Base-by-base conservation (phyloP, 331 rosid species). In the Quercus tomentella region DNA sequence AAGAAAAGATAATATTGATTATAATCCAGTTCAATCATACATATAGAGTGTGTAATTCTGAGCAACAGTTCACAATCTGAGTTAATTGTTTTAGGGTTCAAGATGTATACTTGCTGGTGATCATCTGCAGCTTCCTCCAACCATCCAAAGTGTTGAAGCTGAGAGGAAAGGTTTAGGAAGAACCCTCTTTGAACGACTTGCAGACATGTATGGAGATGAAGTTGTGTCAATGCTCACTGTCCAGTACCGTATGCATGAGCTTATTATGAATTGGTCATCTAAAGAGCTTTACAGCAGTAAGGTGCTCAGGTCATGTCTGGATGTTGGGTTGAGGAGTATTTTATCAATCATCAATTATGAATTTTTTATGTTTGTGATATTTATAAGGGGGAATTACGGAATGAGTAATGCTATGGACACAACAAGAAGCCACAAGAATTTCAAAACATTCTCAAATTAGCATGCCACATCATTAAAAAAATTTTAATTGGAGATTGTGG, bases 41-140 rank as follows among this genome's bases (percentile, higher is more conserved):
- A 54, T 70, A n/a, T 75, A 65, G 18, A 30, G 69, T 41, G 49
- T 55, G n/a, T 65, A 18, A 28, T 49, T 41, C 75, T 17, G 21
- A 60, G 58, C 72, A 45, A 35, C 71, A 84, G 70, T 86, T 79
- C 60, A 70, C 69, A 68, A 72, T 75, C 81, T 83, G 74, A 83
- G 72, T 86, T 90, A 74, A 52, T 88, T 88, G 84, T 89, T 93
- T 81, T 81, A 96, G 99, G 99, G 96, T 72, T 88, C 99, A 79
- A 93, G 98, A 89, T 96, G 99, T 85, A 87, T 96, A 84, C 99
- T 96, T 88, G 89, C 94, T 51, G 99, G 99, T 78, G 99, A 96
- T 82, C 99, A 96, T 87, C 98, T 96, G 84, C 99, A 96, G 88
- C 98, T 96, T 77, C 99, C 99, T 76, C 99, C 99, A 23, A 96